phyloP scores from a whole-genome alignment of 1,284 basidiomycete genomes.

The Tylopilus sp. region DNA sequence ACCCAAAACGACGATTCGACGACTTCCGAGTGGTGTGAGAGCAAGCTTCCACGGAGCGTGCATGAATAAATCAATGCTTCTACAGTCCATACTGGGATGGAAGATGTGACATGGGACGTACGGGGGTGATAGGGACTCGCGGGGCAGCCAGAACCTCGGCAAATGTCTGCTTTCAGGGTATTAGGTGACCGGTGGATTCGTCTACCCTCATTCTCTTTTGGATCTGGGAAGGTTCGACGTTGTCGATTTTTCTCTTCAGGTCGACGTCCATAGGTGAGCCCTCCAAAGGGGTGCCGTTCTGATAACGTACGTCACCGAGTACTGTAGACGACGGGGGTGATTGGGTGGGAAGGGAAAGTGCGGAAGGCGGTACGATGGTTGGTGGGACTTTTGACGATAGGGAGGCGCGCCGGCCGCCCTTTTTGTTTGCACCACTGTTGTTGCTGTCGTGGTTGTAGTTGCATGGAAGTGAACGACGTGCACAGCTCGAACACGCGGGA shows the following conservation, averaged over 20 bases:
- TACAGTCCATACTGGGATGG: conserved; percentile 31
- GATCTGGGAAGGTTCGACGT: conserved; percentile 31
- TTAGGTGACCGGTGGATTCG: conserved; percentile 26
- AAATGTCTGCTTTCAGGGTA: conserved; percentile 31
- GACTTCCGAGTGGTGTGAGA: conserved; percentile 27
- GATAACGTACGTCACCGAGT: conserved; percentile 33
- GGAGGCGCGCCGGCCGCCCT: conserved; percentile 45
- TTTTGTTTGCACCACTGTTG: conserved; percentile 43
- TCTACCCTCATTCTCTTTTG: conserved; percentile 41
- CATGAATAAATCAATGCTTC: conserved; percentile 28
- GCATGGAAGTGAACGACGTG: conserved; percentile 65
- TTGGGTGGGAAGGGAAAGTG: conserved; percentile 50
- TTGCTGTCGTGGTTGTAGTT: conserved; percentile 69
- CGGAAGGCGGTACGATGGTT: conserved; percentile 39
- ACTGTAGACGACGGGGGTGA: conserved; percentile 44
- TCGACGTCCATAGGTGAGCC: conserved; percentile 32
- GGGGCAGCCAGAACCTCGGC: conserved; percentile 24
- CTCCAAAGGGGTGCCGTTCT: conserved; percentile 29
- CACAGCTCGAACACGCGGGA: conserved; percentile 74
- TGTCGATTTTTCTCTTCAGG: conserved; percentile 38
- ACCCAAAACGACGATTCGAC: conserved; percentile 35
- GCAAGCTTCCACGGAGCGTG: conserved; percentile 30
- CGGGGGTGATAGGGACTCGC: conserved; percentile 22
- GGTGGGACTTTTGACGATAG: conserved; percentile 41
- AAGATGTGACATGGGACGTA: conserved; percentile 22